These are phyloP conservation scores for Escallonia herrerae DNA, from an alignment of 129 eudicot genomes.

Conservation along the genomic window DNA sequence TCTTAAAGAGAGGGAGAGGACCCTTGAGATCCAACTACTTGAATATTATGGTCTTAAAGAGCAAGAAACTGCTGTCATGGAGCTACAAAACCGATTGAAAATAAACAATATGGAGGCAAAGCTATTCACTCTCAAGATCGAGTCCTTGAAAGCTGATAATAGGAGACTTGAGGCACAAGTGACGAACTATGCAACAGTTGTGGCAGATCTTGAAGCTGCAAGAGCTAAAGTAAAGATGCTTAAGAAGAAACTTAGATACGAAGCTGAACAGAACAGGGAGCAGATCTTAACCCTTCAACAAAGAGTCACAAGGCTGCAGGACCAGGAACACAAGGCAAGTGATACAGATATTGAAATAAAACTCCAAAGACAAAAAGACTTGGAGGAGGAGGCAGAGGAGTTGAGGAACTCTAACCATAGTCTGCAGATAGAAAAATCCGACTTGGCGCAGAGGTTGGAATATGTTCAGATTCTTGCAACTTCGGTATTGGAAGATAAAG, in stretches of 20 bases:
- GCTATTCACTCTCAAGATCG: slow-evolving; percentile 48
- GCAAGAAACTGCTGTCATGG: slow-evolving; percentile 74
- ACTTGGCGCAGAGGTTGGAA: slow-evolving; percentile 59
- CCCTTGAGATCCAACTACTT: slow-evolving; percentile 64
- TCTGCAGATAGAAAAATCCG: slow-evolving; percentile 48
- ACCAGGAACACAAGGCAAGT: slow-evolving; percentile 30
- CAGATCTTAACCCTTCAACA: slow-evolving; percentile 46
- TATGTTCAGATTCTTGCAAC: slow-evolving; percentile 59
- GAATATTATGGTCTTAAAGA: slow-evolving; percentile 86
- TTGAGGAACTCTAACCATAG: slow-evolving; percentile 42
- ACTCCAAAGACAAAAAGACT: slow-evolving; percentile 36
- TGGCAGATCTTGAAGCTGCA: slow-evolving; percentile 69
- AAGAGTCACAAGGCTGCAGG: slow-evolving; percentile 46
- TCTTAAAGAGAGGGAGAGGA: slow-evolving; percentile 64
- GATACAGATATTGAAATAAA: slow-evolving; percentile 25
- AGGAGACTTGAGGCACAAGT: slow-evolving; percentile 49
- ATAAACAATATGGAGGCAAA: slow-evolving; percentile 65
- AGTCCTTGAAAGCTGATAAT: slow-evolving; percentile 65
- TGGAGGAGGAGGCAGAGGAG: slow-evolving; percentile 53
- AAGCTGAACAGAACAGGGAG: slow-evolving; percentile 48
- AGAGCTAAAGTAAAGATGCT: slow-evolving; percentile 53
- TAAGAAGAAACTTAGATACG: slow-evolving; percentile 48
- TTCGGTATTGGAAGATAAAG: slow-evolving; percentile 59
- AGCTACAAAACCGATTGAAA: slow-evolving; percentile 74
- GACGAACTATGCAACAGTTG: slow-evolving; percentile 50